Base-by-base conservation (phyloP, 192 early-diverging fungal genomes). In the Coemansia sp. region DNA sequence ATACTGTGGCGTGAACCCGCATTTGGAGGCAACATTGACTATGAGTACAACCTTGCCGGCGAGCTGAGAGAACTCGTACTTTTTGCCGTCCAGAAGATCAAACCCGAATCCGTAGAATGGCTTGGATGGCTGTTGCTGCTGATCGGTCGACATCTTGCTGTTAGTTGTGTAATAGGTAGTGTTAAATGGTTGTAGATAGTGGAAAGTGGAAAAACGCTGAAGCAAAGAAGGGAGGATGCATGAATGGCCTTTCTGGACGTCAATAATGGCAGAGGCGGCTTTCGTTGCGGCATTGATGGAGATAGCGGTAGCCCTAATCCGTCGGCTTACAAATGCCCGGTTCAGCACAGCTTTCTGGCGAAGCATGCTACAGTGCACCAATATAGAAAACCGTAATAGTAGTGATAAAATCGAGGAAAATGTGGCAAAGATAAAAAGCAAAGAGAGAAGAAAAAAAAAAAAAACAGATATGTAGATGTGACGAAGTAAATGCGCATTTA, bases 1-100 rank as follows among this genome's bases (percentile, higher is more conserved):
- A 82, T 93, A 93, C 77, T 95, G 94, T 7, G 82, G 76, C 37
- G 93, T 93, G 73, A 92, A 93, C 10, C 94, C 94, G 81, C 95
- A 97, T 84, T 94, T 88, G 64, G 91, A 93, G 27, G 94, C 95
- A 12, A 93, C 91, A 78, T 98, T 98, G 73, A 95, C 93, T 37
- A 96, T 77, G 38, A 98, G 85, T 23, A 93, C 86, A 31, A 90
- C 90, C 78, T 95, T 92, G 85, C 85, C 87, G 70, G 86, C 62
- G 14, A 88, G 87, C 66, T 87, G 74, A 23, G 72, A 69, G 64
- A 91, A 87, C 41, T 76, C 50, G 68, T 86, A 84, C 36, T 80
- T 80, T 64, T 90, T 32, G 51, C 86, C 84, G 25, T 76, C 55
- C 32, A 85, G 79, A 57, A 79, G 75, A 67, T 82, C 75, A 72